Conservation (phyloP, 2,329 filamentous ascomycete genomes). For the Xylariaceae sp. region DNA sequence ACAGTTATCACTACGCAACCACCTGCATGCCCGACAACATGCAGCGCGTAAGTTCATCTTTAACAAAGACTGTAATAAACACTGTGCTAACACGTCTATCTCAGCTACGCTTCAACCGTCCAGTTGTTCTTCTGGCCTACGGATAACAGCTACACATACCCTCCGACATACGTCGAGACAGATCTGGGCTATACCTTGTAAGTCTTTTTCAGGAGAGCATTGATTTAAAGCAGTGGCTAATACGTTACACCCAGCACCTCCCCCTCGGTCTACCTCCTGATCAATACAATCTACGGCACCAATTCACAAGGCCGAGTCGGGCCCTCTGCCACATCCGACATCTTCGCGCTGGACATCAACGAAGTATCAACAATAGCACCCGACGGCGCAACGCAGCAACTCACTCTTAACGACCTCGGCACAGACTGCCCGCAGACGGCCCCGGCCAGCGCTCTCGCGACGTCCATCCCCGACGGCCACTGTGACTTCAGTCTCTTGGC, state of each 20-base stretch:
- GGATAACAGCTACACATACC: slow-evolving; percentile 29
- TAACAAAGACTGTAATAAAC: neutral
- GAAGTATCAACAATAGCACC: slow-evolving; percentile 35
- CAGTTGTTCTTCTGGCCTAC: slow-evolving; percentile 35
- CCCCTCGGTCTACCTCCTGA: slow-evolving; percentile 37
- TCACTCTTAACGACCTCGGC: slow-evolving; percentile 33
- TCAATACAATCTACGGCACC: slow-evolving; percentile 33
- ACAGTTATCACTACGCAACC: slow-evolving; percentile 12
- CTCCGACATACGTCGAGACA: slow-evolving; percentile 30
- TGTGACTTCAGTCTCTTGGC: slow-evolving; percentile 35
- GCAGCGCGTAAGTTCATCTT: slow-evolving; percentile 28
- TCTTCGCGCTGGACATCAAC: slow-evolving; percentile 31
- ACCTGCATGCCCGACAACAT: slow-evolving; percentile 29
- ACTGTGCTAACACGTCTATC: slow-evolving; percentile 12
- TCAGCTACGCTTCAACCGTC: slow-evolving; percentile 30
- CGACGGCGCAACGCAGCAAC: slow-evolving; percentile 23
- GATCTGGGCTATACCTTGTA: slow-evolving; percentile 34
- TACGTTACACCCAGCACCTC: slow-evolving; percentile 29
- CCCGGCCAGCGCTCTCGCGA: slow-evolving; percentile 27
- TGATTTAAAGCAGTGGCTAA: neutral
- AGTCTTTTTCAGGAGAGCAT: slow-evolving; percentile 8
- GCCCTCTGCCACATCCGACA: slow-evolving; percentile 28
- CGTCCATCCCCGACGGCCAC: slow-evolving; percentile 23
- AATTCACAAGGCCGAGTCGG: slow-evolving; percentile 30
- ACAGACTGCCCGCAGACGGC: slow-evolving; percentile 32